Evolutionary conservation across 805 yeast genomes (phyloP).

Genomic region (Candida andamanensis): DNA sequence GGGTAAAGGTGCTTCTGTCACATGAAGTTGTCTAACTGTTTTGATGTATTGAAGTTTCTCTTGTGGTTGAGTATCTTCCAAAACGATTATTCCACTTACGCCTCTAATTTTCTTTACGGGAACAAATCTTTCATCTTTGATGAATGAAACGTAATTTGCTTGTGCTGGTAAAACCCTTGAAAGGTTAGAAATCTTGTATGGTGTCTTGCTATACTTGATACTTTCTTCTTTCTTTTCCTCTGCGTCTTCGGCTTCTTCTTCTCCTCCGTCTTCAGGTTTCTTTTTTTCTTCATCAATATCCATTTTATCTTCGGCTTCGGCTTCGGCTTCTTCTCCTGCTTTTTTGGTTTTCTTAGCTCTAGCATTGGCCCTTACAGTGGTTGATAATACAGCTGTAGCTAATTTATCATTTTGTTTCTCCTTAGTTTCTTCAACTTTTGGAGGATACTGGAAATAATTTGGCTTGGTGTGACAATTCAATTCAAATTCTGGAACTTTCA

Average conservation of each 20-base stretch:
- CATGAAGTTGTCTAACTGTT: constrained; percentile 76
- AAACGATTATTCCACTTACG: constrained; percentile 64
- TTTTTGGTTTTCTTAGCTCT: constrained; percentile 69
- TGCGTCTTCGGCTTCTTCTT: constrained; percentile 11
- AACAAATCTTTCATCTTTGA: constrained; percentile 66
- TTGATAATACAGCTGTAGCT: constrained; percentile 89
- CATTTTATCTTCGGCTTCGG: constrained; percentile 35
- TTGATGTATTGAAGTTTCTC: constrained; percentile 64
- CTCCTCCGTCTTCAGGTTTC: constrained; percentile 9
- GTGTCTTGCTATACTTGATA: constrained; percentile 54
- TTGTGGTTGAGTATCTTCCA: constrained; percentile 57
- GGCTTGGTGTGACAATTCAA: constrained; percentile 78
- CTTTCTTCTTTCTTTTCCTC: constrained; percentile 35
- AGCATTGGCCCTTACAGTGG: constrained; percentile 90
- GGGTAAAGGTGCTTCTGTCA: constrained; percentile 70
- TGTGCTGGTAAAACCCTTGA: constrained; percentile 89
- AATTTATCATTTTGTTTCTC: constrained; percentile 84
- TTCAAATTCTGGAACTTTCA: constrained; percentile 80
- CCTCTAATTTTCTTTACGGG: constrained; percentile 79
- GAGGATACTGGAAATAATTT: constrained; percentile 82
- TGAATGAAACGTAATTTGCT: constrained; percentile 73
- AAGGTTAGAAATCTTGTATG: constrained; percentile 71
- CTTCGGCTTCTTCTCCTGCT: constrained; percentile 47
- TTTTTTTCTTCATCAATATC: constrained; percentile 30
- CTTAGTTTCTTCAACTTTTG: constrained; percentile 72